Base-by-base conservation (phyloP, 2,329 filamentous ascomycete species). In the Lomentospora prolificans region DNA sequence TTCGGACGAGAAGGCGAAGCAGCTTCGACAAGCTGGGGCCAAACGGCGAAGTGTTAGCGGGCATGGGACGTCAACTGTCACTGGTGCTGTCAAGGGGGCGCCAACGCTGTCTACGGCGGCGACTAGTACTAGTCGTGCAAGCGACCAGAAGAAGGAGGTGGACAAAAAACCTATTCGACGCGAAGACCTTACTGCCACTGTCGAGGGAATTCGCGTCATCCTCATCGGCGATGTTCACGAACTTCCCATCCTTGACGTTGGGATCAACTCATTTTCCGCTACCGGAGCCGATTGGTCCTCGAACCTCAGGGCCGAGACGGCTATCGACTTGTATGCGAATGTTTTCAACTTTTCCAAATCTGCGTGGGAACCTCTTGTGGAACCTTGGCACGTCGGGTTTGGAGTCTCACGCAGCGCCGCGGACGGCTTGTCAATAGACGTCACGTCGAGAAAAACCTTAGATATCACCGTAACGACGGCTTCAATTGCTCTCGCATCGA, bases 331-430 rank as follows among this genome's bases (percentile, higher is more conserved):
- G 60, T 96, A 96, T 69, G 82, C 95, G 63, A 99, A 97, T 64
- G 86, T 99, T 25, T 99, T 96, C 76, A 99, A 99, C 70, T 99
- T 99, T 71, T 94, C 94, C 12, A 99, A 99, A 69, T 99, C 94
- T 0, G 90, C 90, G 3, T 99, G 94, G 94, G 94, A 99, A 68
- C 94, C 94, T 3, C 73, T 99, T 31, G 83, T 99, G 25, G 94
- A 99, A 67, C 95, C 95, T 6, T 99, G 94, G 94, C 85, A 92
- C 61, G 77, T 97, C n/a, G 90, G 90, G 2, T 84, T 99, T 61
- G 89, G 95, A 60, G 82, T 97, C 67, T 84, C 88, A 1, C 91
- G 86, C 63, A 48, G 39, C n/a, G 9, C n/a, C 3, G 10, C 53
- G 4, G 85, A 94, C 57, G 78, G 84, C 25, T 73, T 96, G 58